These are phyloP conservation scores for Kwoniella dendrophila DNA, from an alignment of 768 basidiomycete genomes.

Conservation along the genomic window DNA sequence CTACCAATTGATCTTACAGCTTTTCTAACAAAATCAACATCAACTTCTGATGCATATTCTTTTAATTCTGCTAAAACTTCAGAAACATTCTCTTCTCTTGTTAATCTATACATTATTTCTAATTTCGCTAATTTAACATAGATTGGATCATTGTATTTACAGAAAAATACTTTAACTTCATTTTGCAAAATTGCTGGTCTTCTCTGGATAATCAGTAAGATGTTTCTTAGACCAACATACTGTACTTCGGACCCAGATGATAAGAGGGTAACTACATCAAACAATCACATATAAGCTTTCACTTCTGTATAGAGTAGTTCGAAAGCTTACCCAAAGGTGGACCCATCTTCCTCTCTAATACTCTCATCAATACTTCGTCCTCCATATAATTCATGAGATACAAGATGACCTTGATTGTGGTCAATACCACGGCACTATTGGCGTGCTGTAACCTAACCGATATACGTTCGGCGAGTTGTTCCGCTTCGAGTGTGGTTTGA, in stretches of 20 bases:
- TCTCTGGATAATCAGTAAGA: constrained; percentile 93
- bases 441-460: constrained; percentile 91
- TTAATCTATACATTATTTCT: constrained; percentile 97
- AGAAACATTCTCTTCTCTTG: constrained; percentile 87
- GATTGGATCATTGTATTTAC: constrained; percentile 99
- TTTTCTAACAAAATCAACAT: constrained; percentile 96
- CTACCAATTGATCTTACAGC: constrained; percentile 96
- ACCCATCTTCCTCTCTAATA: constrained; percentile 96
- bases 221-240: constrained; percentile 95
- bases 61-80: constrained; percentile 93
- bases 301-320: neutral
- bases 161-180: constrained; percentile 98
- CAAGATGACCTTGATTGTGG: constrained; percentile 92
- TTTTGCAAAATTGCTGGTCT: constrained; percentile 88
- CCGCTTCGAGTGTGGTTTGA: constrained; percentile 80
- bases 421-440: constrained; percentile 98
- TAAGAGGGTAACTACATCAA: constrained; percentile 74
- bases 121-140: constrained; percentile 98
- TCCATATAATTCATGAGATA: constrained; percentile 99
- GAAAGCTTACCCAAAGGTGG: constrained; percentile 82
- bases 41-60: constrained; percentile 99
- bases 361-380: constrained; percentile 77
- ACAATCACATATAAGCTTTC: neutral
- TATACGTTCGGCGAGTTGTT: constrained; percentile 92
- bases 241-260: constrained; percentile 98